Base-by-base conservation (phyloP, 2,329 filamentous ascomycete genomes). In the Thielaviopsis populi region DNA sequence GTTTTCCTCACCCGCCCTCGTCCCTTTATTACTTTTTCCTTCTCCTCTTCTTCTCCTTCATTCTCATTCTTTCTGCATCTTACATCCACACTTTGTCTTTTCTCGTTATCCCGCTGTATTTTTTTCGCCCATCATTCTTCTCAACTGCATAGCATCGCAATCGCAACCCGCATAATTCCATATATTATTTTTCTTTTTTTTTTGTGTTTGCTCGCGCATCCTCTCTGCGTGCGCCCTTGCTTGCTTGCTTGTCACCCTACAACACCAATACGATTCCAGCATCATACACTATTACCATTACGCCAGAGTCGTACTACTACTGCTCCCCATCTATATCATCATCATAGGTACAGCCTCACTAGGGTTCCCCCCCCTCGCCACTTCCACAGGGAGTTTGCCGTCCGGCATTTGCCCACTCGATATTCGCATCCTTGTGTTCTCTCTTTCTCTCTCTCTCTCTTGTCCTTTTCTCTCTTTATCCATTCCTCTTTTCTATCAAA, bases 391-490 rank as follows among this genome's bases (percentile, higher is more conserved):
- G 22, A 60, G 19, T 19, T 46, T 27, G 27, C 53, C 30, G 27
- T 56, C 53, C 30, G 53, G 53, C 37, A 60, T 27, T 60, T 30
- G 58, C 22, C 22, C 46, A 15, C 40, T 46, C 13, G 37, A 43
- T 43, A 60, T 24, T 42, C 24, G n/a, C 40, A 60, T 43, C 53
- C 53, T 56, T 56, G 53, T 59, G 19, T 33, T 59, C 22, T 43
- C 37, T 43, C 58, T 43, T n/a, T 43, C 37, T 60, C 24, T 46
- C 24, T 43, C 19, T 59, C 19, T 43, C 37, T 60, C 41, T 24
- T 60, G 22, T 19, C 19, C 24, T 46, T 43, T 60, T 60, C 58
- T 43, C 33, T 42, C 30, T 59, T 46, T 43, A n/a, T 43, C 27
- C 58, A 27, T 46, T 60, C 58, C 58, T 46, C 15, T 30, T 60